Percentiles rank a stretch among this genome's conserved stretches.
phyloP scores from a whole-genome alignment of 805 yeast genomes.

The Wickerhamiella sergipiensis region DNA sequence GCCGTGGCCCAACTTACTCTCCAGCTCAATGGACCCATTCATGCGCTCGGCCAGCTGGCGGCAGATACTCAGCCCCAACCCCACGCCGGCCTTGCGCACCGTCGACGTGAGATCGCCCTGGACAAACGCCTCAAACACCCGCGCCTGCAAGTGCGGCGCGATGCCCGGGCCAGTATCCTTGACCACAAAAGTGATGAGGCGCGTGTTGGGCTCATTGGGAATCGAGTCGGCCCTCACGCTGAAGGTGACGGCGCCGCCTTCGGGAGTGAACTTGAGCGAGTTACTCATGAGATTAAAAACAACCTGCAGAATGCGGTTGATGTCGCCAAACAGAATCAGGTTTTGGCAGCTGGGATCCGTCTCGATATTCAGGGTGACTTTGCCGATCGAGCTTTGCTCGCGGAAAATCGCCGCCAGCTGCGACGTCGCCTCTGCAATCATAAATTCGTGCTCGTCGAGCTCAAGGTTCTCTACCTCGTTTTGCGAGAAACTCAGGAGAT shows the following conservation, averaged over 20 bases:
- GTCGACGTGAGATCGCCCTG: slow-evolving; percentile 94
- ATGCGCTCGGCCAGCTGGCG: slow-evolving; percentile 80
- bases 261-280: slow-evolving; percentile 84
- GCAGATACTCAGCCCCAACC: slow-evolving; percentile 81
- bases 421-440: slow-evolving; percentile 63
- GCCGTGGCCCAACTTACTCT: slow-evolving; percentile 69
- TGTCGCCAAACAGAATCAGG: slow-evolving; percentile 70
- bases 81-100: slow-evolving; percentile 90
- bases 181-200: slow-evolving; percentile 61
- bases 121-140: slow-evolving; percentile 89
- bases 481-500: slow-evolving; percentile 80
- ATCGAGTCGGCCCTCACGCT: slow-evolving; percentile 10
- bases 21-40: slow-evolving; percentile 70
- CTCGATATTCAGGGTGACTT: slow-evolving; percentile 48
- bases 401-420: slow-evolving; percentile 80
- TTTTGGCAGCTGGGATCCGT: slow-evolving; percentile 27
- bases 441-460: slow-evolving; percentile 71
- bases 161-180: slow-evolving; percentile 93
- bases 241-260: slow-evolving; percentile 67
- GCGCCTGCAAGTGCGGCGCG: slow-evolving; percentile 62
- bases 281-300: slow-evolving; percentile 87
- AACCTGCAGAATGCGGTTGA: slow-evolving; percentile 80
- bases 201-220: slow-evolving; percentile 25
- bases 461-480: slow-evolving; percentile 75
- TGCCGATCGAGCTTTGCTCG: slow-evolving; percentile 38